Conservation (phyloP, 1,139 yeast species). For the Saccharomyces uvarum region DNA sequence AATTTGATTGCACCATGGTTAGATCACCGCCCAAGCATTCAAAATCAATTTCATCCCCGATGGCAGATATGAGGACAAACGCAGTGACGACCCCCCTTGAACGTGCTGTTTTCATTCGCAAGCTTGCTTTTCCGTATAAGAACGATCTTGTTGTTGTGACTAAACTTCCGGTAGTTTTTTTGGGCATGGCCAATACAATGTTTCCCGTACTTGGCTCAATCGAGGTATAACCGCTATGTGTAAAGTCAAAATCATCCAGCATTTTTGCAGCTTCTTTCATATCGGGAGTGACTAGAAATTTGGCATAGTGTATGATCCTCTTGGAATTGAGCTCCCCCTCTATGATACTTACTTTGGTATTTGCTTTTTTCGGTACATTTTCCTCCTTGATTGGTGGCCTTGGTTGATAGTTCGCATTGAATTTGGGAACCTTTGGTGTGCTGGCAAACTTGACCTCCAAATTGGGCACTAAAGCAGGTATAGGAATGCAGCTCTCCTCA, state of each 20-base stretch:
- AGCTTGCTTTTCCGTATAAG: slow-evolving; percentile 28
- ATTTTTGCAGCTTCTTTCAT: slow-evolving; percentile 16
- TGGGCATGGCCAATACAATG: slow-evolving; percentile 29
- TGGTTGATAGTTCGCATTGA: not conserved
- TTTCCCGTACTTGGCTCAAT: slow-evolving; percentile 12
- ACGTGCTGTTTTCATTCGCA: slow-evolving; percentile 26
- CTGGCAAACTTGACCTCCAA: slow-evolving; percentile 28
- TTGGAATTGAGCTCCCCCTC: slow-evolving; percentile 11
- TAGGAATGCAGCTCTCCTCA: slow-evolving; percentile 59
- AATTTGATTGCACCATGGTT: slow-evolving; percentile 64
- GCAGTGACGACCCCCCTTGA: slow-evolving; percentile 74
- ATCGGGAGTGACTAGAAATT: slow-evolving; percentile 21
- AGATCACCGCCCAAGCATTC: slow-evolving; percentile 76
- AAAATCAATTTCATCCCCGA: slow-evolving; percentile 85
- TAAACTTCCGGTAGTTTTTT: slow-evolving; percentile 27
- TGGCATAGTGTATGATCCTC: slow-evolving; percentile 23
- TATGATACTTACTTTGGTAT: slow-evolving; percentile 1
- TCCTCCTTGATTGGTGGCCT: not conserved
- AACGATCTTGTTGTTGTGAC: slow-evolving; percentile 27
- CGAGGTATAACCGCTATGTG: slow-evolving; percentile 27
- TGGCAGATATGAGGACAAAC: slow-evolving; percentile 73
- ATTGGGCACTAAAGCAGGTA: slow-evolving; percentile 26
- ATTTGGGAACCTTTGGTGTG: slow-evolving; percentile 4
- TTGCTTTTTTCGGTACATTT: not conserved
- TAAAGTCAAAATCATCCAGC: slow-evolving; percentile 24